These are phyloP conservation scores for Aspergillus saccharolyticus DNA, from an alignment of 495 filamentous ascomycete species.

Conservation along the genomic window DNA sequence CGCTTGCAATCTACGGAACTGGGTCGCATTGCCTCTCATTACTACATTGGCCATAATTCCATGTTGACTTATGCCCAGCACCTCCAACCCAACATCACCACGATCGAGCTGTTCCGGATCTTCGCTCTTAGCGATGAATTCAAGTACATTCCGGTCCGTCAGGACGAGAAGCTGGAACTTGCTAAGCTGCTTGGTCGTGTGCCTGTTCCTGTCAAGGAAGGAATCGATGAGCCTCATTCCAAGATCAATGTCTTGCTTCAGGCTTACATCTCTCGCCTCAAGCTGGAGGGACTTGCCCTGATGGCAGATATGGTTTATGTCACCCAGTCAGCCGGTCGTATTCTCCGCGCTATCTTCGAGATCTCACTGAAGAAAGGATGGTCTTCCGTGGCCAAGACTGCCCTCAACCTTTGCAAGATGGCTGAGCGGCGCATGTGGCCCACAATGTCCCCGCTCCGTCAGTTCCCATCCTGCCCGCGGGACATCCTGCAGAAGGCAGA, in stretches of 20 bases:
- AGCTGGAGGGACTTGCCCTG: conserved; percentile 86
- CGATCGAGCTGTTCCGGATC: conserved; percentile 94
- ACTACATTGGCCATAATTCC: conserved; percentile 94
- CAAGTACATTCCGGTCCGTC: conserved; percentile 96
- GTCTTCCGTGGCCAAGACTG: conserved; percentile 87
- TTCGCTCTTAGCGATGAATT: conserved; percentile 98
- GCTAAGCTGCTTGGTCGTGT: conserved; percentile 86
- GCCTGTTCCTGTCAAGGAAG: conserved; percentile 94
- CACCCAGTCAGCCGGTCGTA: conserved; percentile 94
- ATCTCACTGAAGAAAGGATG: conserved; percentile 95
- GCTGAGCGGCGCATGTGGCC: conserved; percentile 99
- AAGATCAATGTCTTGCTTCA: conserved; percentile 99
- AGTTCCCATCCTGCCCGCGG: conserved; percentile 74
- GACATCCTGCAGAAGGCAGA: conserved; percentile 92
- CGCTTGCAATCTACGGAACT: conserved; percentile 89
- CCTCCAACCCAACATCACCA: conserved; percentile 84
- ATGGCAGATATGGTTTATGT: conserved; percentile 99
- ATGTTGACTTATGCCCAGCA: conserved; percentile 97
- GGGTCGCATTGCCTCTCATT: conserved; percentile 91
- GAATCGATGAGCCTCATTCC: conserved; percentile 91
- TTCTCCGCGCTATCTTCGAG: conserved; percentile 92
- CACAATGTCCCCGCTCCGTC: conserved; percentile 91
- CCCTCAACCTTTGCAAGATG: conserved; percentile 97
- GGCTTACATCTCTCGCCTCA: conserved; percentile 92
- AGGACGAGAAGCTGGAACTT: conserved; percentile 95